A percentile compares a stretch with the other conserved stretches of the same genome.
phyloP scores from a whole-genome alignment of 129 eudicot genomes.

The Flaveria trinervia region DNA sequence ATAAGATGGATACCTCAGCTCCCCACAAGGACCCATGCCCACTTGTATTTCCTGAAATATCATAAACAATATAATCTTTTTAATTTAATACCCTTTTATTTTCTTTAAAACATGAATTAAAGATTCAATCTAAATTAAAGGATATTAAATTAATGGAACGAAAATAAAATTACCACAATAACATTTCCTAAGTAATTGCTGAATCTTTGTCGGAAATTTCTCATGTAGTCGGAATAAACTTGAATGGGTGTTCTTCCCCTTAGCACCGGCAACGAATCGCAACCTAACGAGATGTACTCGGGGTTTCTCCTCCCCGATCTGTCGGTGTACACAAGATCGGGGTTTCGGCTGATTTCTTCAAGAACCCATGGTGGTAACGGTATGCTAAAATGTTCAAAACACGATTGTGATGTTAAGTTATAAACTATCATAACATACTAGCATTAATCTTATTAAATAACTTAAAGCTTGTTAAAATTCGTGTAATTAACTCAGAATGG shows the following conservation, averaged over 20 bases:
- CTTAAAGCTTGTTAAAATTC: not conserved
- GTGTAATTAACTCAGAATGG: not conserved
- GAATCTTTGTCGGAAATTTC: conserved; percentile 74
- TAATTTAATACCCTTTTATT: not conserved
- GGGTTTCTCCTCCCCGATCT: conserved; percentile 89
- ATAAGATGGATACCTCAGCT: conserved; percentile 95
- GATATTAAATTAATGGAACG: not conserved
- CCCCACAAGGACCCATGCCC: conserved; percentile 99
- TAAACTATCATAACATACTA: not conserved
- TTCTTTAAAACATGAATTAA: not conserved
- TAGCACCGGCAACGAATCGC: conserved; percentile 81
- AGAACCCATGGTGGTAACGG: conserved; percentile 97
- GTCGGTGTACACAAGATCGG: conserved; percentile 93
- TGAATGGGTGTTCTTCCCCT: conserved; percentile 98
- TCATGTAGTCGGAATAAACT: conserved; percentile 91
- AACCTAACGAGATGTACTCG: conserved; percentile 84
- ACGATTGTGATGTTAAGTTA: not conserved
- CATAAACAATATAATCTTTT: not conserved
- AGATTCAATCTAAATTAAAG: not conserved
- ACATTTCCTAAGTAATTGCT: conserved; percentile 72
- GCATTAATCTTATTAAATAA: not conserved
- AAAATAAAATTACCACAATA: conserved; percentile 58
- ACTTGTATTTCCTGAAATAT: conserved; percentile 84
- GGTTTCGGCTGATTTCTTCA: conserved; percentile 88
- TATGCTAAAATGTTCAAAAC: conserved; percentile 58